Conservation (phyloP, 2,329 filamentous ascomycete genomes). For the Escovopsis weberi region DNA sequence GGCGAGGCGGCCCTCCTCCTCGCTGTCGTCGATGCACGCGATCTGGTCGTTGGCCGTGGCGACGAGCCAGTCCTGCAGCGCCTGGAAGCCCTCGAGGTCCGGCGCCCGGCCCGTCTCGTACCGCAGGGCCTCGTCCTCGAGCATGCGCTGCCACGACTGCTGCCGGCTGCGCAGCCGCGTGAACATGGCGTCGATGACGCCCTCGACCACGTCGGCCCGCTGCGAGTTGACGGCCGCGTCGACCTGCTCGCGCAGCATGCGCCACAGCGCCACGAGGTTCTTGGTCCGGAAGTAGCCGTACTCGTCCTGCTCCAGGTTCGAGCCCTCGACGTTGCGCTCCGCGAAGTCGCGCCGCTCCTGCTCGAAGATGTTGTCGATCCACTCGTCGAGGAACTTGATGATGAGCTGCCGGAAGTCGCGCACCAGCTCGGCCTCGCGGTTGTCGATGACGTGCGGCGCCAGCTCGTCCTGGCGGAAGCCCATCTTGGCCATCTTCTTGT, state of each 20-base stretch:
- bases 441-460: constrained; percentile 74
- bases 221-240: constrained; percentile 72
- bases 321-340: constrained; percentile 57
- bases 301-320: constrained; percentile 71
- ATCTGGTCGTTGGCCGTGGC: constrained; percentile 98
- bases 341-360: constrained; percentile 72
- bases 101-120: constrained; percentile 45
- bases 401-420: constrained; percentile 91
- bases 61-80: constrained; percentile 88
- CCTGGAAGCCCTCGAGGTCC: constrained; percentile 55
- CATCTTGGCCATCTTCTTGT: constrained; percentile 86
- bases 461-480: constrained; percentile 67
- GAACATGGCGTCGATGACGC: constrained; percentile 94
- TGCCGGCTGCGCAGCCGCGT: constrained; percentile 70
- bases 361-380: constrained; percentile 85
- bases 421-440: constrained; percentile 77
- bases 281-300: constrained; percentile 86
- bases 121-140: constrained; percentile 69
- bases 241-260: constrained; percentile 90
- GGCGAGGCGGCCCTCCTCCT: constrained; percentile 57
- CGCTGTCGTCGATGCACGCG: constrained; percentile 88
- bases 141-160: constrained; percentile 71
- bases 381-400: constrained; percentile 89
- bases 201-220: constrained; percentile 81
- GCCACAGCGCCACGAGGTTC: constrained; percentile 89